A percentile compares a stretch with the other conserved stretches of the same genome.
Evolutionary conservation across 768 basidiomycete species (phyloP).

Genomic region (Trametes maxima): DNA sequence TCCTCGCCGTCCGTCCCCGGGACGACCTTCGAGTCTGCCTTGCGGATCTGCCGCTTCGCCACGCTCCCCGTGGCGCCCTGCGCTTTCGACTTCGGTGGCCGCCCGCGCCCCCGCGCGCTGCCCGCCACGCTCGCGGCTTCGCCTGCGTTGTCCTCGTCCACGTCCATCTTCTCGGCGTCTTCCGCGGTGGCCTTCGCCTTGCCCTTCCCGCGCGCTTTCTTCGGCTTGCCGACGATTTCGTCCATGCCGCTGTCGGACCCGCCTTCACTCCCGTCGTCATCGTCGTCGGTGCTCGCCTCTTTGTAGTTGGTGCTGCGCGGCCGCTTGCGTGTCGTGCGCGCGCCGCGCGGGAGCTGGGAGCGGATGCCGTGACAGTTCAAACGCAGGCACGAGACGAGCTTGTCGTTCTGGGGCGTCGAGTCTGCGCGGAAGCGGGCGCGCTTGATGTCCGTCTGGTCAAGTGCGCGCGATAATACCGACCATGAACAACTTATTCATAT

Average conservation of each 20-base stretch:
- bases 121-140: conserved; percentile 26
- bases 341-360: conserved; percentile 26
- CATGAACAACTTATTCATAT: not conserved
- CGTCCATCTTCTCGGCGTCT: conserved; percentile 30
- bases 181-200: conserved; percentile 23
- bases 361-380: conserved; percentile 55
- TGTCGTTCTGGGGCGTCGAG: conserved; percentile 68
- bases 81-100: conserved; percentile 23
- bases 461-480: not conserved
- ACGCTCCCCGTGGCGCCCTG: conserved; percentile 8
- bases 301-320: conserved; percentile 31
- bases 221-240: conserved; percentile 31
- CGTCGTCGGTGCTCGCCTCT: conserved; percentile 28
- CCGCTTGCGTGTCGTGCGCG: conserved; percentile 31
- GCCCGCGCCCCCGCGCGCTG: conserved; percentile 23
- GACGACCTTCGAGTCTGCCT: conserved; percentile 14
- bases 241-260: conserved; percentile 36
- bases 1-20: conserved; percentile 23
- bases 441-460: conserved; percentile 61
- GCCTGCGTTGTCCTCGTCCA: conserved; percentile 23
- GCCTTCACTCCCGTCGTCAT: conserved; percentile 31
- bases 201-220: conserved; percentile 23
- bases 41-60: conserved; percentile 15
- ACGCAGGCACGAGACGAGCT: conserved; percentile 59
- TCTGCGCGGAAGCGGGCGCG: conserved; percentile 82